Percentiles rank a stretch among this genome's conserved stretches.
Evolutionary conservation across 768 basidiomycete genomes (phyloP).

Genomic region (Lactarius pseudohatsudake): DNA sequence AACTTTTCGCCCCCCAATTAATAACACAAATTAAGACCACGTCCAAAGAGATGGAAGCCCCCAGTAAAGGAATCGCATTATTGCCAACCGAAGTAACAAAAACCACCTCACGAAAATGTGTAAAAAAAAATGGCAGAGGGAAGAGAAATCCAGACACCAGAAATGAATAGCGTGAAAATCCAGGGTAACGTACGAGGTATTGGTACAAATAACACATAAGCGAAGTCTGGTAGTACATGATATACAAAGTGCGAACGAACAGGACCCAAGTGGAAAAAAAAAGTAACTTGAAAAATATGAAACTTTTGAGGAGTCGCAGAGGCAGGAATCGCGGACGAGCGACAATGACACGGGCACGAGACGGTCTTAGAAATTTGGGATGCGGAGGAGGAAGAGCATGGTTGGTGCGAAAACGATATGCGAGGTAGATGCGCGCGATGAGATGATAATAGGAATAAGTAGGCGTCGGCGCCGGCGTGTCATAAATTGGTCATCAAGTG

Average conservation of each 20-base stretch:
- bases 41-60: slow-evolving; percentile 7
- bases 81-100: slow-evolving; percentile 18
- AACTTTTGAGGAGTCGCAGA: slow-evolving; percentile 26
- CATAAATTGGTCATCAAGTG: slow-evolving; percentile 26
- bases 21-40: slow-evolving; percentile 13
- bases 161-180: slow-evolving; percentile 25
- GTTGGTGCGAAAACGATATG: slow-evolving; percentile 23
- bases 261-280: slow-evolving; percentile 4
- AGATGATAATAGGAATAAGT: slow-evolving; percentile 30
- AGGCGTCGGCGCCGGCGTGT: slow-evolving; percentile 27
- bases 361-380: slow-evolving; percentile 17
- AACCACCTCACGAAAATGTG: not conserved
- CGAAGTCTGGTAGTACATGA: slow-evolving; percentile 25
- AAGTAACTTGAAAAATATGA: slow-evolving; percentile 21
- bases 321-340: slow-evolving; percentile 21
- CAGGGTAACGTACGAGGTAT: slow-evolving; percentile 28
- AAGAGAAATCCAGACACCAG: slow-evolving; percentile 2
- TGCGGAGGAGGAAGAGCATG: slow-evolving; percentile 17
- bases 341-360: slow-evolving; percentile 23
- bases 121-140: not conserved
- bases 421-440: slow-evolving; percentile 28
- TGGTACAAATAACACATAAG: slow-evolving; percentile 26
- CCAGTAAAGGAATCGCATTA: slow-evolving; percentile 18
- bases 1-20: not conserved
- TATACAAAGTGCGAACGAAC: slow-evolving; percentile 24